These are phyloP conservation scores for Solanum stenotomum DNA, from an alignment of 257 asterid genomes.

Conservation along the genomic window DNA sequence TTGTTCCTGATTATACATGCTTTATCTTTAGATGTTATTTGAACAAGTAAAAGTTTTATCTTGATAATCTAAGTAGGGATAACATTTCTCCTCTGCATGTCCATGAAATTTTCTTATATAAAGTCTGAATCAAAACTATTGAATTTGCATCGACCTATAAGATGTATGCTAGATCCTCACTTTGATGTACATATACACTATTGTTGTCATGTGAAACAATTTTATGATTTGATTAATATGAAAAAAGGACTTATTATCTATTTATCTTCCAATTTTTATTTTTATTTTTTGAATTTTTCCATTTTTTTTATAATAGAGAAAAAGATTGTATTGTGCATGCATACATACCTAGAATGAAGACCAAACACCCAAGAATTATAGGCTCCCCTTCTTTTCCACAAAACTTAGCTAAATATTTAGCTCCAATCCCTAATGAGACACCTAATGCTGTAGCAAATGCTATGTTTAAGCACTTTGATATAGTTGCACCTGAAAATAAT, in stretches of 20 bases:
- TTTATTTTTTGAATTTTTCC: not conserved
- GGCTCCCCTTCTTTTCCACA: conserved; percentile 50
- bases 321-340: not conserved
- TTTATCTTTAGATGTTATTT: too few species aligned
- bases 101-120: not conserved
- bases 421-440: conserved; percentile 48
- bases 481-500: conserved; percentile 37
- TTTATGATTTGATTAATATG: not conserved
- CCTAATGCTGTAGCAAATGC: conserved; percentile 49
- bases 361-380: conserved; percentile 33
- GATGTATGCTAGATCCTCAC: not conserved
- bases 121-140: not conserved
- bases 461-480: conserved; percentile 45
- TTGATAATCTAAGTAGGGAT: not conserved
- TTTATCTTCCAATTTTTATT: not conserved
- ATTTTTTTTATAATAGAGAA: not conserved
- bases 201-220: not conserved
- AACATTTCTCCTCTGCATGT: not conserved
- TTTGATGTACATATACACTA: too few species aligned
- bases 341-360: conserved; percentile 36
- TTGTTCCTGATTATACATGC: too few species aligned
- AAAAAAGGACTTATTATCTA: not conserved
- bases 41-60: too few species aligned
- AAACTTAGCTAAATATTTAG: conserved; percentile 34
- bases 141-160: not conserved